Conservation (phyloP, 2,329 filamentous ascomycete species). For the Arthroderma sp. region DNA sequence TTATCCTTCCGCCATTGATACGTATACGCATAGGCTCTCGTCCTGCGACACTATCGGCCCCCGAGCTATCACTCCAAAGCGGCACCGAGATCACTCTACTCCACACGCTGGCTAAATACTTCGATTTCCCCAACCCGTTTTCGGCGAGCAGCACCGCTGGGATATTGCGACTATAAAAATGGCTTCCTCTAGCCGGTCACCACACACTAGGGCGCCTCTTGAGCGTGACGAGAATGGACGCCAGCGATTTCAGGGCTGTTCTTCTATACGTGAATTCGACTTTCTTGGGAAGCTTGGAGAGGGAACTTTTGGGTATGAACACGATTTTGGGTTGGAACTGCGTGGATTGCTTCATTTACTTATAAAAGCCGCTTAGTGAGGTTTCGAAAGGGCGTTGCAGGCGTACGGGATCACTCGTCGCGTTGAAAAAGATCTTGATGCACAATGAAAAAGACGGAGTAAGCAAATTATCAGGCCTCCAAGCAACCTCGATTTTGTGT, state of each 20-base stretch:
- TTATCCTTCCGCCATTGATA: too few relatives aligned
- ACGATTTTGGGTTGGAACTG: conserved; percentile 1
- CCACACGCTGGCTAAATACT: too few relatives aligned
- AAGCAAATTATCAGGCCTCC: conserved; percentile 20
- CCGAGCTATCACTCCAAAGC: too few relatives aligned
- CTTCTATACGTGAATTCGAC: conserved; percentile 34
- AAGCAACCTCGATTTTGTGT: not conserved
- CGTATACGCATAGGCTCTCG: too few relatives aligned
- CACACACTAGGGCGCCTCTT: conserved; percentile 18
- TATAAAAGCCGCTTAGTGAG: conserved; percentile 41
- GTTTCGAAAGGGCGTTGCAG: conserved; percentile 79
- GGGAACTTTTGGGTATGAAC: conserved; percentile 73
- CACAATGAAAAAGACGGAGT: conserved; percentile 97
- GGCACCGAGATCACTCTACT: too few relatives aligned
- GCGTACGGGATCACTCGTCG: conserved; percentile 61
- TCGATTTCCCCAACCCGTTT: too few relatives aligned
- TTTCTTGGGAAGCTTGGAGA: conserved; percentile 57
- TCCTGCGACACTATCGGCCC: too few relatives aligned
- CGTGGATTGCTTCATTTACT: conserved; percentile 7
- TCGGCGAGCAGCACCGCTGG: too few relatives aligned
- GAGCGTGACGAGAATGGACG: conserved; percentile 35
- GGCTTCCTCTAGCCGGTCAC: too few relatives aligned
- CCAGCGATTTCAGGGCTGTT: conserved; percentile 68
- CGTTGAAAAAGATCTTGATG: conserved; percentile 97
- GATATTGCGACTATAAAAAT: too few relatives aligned